These are phyloP conservation scores for Ogataea glucozyma DNA, from an alignment of 805 yeast species.

Conservation along the genomic window DNA sequence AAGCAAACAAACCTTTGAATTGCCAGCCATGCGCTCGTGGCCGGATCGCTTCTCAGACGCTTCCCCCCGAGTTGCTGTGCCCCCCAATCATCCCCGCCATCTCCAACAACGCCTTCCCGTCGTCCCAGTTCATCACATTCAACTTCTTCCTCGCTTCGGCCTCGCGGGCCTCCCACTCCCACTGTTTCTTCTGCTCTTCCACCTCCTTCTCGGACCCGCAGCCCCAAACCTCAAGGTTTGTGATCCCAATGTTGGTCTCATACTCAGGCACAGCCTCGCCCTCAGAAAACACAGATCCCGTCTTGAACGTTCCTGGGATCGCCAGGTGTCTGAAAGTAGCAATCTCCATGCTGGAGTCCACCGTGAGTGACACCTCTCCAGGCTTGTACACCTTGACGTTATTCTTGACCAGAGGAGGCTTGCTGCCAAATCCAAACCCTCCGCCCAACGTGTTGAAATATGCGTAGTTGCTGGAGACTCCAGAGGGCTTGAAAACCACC, in stretches of 20 bases:
- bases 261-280: constrained; percentile 40
- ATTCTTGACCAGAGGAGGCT: constrained; percentile 59
- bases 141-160: constrained; percentile 76
- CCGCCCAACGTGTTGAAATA: constrained; percentile 75
- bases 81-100: constrained; percentile 69
- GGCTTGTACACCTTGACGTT: constrained; percentile 49
- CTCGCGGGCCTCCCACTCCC: constrained; percentile 93
- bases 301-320: constrained; percentile 49
- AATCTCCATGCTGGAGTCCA: constrained; percentile 78
- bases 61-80: constrained; percentile 47
- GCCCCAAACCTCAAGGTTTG: constrained; percentile 90
- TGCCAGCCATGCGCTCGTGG: background rate
- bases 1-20: background rate
- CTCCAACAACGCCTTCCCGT: constrained; percentile 82
- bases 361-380: constrained; percentile 77
- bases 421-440: constrained; percentile 81
- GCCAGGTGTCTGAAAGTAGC: constrained; percentile 76
- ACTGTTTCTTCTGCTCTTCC: constrained; percentile 69
- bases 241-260: constrained; percentile 71
- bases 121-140: constrained; percentile 66
- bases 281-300: constrained; percentile 34
- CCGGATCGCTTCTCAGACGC: constrained; percentile 38
- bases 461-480: constrained; percentile 36
- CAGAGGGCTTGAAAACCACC: constrained; percentile 44
- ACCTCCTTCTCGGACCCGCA: constrained; percentile 79